These are phyloP conservation scores for Aspergillus costaricaensis DNA, from an alignment of 2,329 filamentous ascomycete genomes.

Conservation along the genomic window DNA sequence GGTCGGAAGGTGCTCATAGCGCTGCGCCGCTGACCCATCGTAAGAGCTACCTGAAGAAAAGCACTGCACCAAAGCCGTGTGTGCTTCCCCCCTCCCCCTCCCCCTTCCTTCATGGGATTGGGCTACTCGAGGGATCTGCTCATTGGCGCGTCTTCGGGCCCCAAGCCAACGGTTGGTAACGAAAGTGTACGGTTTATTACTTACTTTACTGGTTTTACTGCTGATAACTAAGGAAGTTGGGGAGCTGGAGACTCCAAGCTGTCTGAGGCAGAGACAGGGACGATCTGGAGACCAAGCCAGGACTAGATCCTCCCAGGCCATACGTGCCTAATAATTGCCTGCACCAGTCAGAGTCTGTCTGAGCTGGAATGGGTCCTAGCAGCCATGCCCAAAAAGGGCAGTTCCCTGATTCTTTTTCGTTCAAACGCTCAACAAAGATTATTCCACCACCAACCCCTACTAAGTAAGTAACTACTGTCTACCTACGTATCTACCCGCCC, in stretches of 20 bases:
- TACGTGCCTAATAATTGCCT: slow-evolving; percentile 7
- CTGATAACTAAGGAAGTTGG: neutral
- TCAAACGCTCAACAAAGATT: slow-evolving; percentile 13
- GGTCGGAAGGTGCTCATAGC: slow-evolving; percentile 28
- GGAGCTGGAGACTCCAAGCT: slow-evolving; percentile 3
- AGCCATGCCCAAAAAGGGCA: slow-evolving; percentile 5
- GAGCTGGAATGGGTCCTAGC: slow-evolving; percentile 6
- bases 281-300: slow-evolving; percentile 4
- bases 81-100: slow-evolving; percentile 8
- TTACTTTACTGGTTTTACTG: too few species aligned
- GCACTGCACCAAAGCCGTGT: slow-evolving; percentile 26
- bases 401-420: slow-evolving; percentile 4
- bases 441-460: neutral
- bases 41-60: slow-evolving; percentile 23
- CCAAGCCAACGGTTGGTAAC: neutral
- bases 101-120: slow-evolving; percentile 24
- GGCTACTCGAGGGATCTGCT: slow-evolving; percentile 18
- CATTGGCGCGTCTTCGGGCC: slow-evolving; percentile 25
- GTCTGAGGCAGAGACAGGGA: neutral
- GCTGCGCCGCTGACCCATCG: slow-evolving; percentile 22
- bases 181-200: neutral
- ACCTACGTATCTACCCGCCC: slow-evolving; percentile 17
- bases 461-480: neutral
- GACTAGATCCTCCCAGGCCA: slow-evolving; percentile 2
- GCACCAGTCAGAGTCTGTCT: slow-evolving; percentile 1